These are phyloP conservation scores for Periconia digitata DNA, from an alignment of 2,329 filamentous ascomycete species.

Conservation along the genomic window DNA sequence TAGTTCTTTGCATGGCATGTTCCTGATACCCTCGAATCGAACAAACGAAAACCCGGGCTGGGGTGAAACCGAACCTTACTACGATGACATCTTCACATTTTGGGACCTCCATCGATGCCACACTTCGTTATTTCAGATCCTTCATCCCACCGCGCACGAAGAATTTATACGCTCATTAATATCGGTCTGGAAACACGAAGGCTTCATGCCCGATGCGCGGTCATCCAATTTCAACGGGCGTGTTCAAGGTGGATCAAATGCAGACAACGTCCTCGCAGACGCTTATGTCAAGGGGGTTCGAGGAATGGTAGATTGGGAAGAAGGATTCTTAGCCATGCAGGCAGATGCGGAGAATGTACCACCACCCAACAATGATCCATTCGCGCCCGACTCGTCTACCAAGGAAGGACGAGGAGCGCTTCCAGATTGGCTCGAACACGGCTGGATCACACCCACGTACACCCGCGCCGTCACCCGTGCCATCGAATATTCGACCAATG, in stretches of 20 bases:
- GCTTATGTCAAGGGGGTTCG: conserved; percentile 70
- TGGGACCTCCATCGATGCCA: conserved; percentile 68
- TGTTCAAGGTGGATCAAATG: conserved; percentile 69
- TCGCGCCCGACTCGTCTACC: conserved; percentile 60
- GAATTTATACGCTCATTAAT: conserved; percentile 68
- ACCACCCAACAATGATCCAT: conserved; percentile 59
- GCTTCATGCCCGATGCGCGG: conserved; percentile 66
- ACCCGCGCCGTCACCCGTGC: conserved; percentile 64
- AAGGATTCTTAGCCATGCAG: conserved; percentile 57
- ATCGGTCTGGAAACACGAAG: conserved; percentile 67
- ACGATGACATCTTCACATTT: conserved; percentile 70
- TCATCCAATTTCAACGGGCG: conserved; percentile 71
- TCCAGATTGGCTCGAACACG: conserved; percentile 66
- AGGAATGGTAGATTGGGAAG: conserved; percentile 63
- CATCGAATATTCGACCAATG: conserved; percentile 69
- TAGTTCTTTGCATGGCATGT: conserved; percentile 69
- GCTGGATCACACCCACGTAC: conserved; percentile 66
- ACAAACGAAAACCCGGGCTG: conserved; percentile 71
- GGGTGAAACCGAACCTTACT: conserved; percentile 67
- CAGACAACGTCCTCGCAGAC: conserved; percentile 72
- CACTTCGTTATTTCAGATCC: conserved; percentile 64
- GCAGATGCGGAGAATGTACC: conserved; percentile 68
- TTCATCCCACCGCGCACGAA: conserved; percentile 64
- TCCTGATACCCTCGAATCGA: conserved; percentile 68
- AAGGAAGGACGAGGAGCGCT: conserved; percentile 70